These are phyloP conservation scores for Monosporascus sp. DNA, from an alignment of 2,329 filamentous ascomycete species.

Conservation along the genomic window DNA sequence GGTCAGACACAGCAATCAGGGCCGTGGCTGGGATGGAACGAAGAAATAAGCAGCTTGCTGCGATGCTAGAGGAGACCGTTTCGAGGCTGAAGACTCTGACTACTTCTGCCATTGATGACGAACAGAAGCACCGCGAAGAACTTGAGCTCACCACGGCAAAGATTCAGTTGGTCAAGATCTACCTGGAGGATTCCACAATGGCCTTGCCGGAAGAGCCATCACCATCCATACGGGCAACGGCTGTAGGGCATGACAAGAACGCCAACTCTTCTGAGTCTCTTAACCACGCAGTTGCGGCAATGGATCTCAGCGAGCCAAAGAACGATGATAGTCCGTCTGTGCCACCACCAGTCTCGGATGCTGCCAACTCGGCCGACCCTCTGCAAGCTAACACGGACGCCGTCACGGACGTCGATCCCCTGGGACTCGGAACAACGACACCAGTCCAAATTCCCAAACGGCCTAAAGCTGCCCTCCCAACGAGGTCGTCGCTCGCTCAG, in stretches of 20 bases:
- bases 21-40: slow-evolving; percentile 51
- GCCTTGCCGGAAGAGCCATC: slow-evolving; percentile 38
- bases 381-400: background rate
- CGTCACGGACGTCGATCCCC: slow-evolving; percentile 17
- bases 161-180: slow-evolving; percentile 59
- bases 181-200: slow-evolving; percentile 53
- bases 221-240: slow-evolving; percentile 6
- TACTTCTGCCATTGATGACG: slow-evolving; percentile 42
- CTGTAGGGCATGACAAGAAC: background rate
- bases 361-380: background rate
- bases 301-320: slow-evolving; percentile 18
- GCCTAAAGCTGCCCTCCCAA: slow-evolving; percentile 43
- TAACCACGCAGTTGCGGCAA: slow-evolving; percentile 21
- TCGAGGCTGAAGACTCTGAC: slow-evolving; percentile 57
- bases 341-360: background rate
- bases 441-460: slow-evolving; percentile 23
- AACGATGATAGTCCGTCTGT: slow-evolving; percentile 3
- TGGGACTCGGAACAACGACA: slow-evolving; percentile 14
- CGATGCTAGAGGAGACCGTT: slow-evolving; percentile 64
- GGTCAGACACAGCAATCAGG: slow-evolving; percentile 23
- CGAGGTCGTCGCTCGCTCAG: slow-evolving; percentile 62
- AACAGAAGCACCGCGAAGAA: slow-evolving; percentile 43
- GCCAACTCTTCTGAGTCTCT: slow-evolving; percentile 15
- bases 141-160: slow-evolving; percentile 58
- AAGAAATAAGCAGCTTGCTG: slow-evolving; percentile 61